Base-by-base conservation (phyloP, 352 stramenopile genomes). In the Elongisporangium undulatum region DNA sequence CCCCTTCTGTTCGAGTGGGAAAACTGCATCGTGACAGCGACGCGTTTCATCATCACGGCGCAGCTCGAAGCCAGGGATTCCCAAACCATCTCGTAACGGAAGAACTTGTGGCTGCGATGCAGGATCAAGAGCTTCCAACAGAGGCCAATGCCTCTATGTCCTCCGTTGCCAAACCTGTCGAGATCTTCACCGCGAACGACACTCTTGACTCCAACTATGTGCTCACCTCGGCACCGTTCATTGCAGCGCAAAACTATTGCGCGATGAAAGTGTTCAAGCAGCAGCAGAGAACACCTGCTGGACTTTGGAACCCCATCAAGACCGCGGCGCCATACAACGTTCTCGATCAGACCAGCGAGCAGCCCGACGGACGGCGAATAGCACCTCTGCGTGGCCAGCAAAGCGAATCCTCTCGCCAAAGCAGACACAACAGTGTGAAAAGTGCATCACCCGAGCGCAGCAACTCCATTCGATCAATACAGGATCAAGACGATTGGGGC, bases 201-300 rank as follows among this genome's bases (percentile, higher is more conserved):
- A 84, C 79, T n/a, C 41, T 84, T 19, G 75, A 90, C 62, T 67
- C 79, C 50, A 90, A 90, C 66, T 90, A 89, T 60, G 81, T 90
- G 51, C 65, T 91, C 23, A 70, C 79, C 6, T 74, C 79, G 0
- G 71, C 71, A 4, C 64, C 62, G 9, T 49, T 87, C 12, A 74
- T 89, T 23, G 63, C 66, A 4, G 64, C 72, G 2, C 82, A 89
- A 41, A 91, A 91, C 57, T 78, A 68, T n/a, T 83, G 74, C 12
- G 77, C 75, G 17, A 39, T 58, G 21, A 74, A 51, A n/a, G 24
- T n/a, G 10, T 84, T 81, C 45, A 51, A 65, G 4, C 60, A 74
- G 41, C 58, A 70, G 22, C 64, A 63, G 0, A 61, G 51, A 13
- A 16, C 57, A 3, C 64, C 69, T 0, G 57, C 49, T 5, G 75